phyloP scores from a whole-genome alignment of 140 eudicot genomes.

The Bidens hawaiensis region DNA sequence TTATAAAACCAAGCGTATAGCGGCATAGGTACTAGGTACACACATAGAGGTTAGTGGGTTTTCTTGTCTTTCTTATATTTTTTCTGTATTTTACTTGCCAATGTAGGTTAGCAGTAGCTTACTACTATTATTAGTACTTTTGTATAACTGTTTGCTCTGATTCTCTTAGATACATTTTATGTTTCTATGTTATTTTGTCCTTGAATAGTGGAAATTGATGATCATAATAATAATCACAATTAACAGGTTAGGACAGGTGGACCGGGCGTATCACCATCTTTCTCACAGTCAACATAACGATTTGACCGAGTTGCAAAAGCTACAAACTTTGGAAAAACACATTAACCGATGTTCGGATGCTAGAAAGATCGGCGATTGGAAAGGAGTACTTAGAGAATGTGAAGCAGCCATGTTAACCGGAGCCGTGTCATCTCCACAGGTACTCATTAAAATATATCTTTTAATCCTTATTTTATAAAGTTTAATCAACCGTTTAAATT shows the following conservation, averaged over 20 bases:
- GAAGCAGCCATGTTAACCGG: conserved; percentile 54
- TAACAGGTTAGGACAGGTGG: conserved; percentile 51
- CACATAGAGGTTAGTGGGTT: no score
- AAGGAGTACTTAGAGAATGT: conserved; percentile 52
- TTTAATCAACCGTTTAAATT: neutral
- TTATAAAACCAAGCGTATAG: no score
- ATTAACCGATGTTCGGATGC: conserved; percentile 47
- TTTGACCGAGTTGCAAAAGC: conserved; percentile 36
- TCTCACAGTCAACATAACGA: conserved; percentile 35
- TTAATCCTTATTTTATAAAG: neutral
- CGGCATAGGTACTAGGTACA: no score
- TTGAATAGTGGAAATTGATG: neutral
- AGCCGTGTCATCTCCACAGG: conserved; percentile 53
- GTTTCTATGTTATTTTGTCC: no score
- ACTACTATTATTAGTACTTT: no score
- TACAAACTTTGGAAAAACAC: conserved; percentile 43
- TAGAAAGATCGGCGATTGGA: conserved; percentile 54
- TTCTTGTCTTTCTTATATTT: no score
- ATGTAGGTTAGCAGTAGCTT: no score
- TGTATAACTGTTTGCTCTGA: no score
- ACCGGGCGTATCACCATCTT: conserved; percentile 41
- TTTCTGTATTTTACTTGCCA: no score
- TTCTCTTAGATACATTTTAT: no score
- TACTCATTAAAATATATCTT: conserved; percentile 8
- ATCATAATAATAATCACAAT: neutral